A percentile compares a stretch with the other conserved stretches of the same genome.
These are phyloP conservation scores for Cyberlindnera xishuangbannaensis DNA, from an alignment of 805 yeast species.

Conservation along the genomic window DNA sequence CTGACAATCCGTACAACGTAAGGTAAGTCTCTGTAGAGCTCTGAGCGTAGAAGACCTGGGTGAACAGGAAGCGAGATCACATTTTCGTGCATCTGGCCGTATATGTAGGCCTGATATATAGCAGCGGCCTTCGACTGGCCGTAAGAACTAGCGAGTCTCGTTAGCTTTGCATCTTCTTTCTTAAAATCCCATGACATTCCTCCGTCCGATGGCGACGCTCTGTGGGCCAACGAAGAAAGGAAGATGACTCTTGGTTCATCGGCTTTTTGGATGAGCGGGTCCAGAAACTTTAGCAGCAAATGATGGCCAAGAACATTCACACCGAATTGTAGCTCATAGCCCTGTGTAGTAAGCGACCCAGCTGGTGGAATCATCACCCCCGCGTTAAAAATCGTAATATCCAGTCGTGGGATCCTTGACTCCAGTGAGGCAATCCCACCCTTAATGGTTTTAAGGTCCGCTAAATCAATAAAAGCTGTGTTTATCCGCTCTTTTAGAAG, in stretches of 20 bases:
- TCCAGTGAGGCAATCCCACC: slow-evolving; percentile 31
- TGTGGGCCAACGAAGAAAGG: slow-evolving; percentile 37
- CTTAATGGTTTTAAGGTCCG: slow-evolving; percentile 37
- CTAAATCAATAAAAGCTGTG: slow-evolving; percentile 28
- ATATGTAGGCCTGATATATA: slow-evolving; percentile 31
- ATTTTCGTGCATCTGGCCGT: slow-evolving; percentile 28
- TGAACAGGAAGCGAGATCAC: slow-evolving; percentile 32
- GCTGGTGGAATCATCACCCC: slow-evolving; percentile 38
- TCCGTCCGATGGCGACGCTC: slow-evolving; percentile 27
- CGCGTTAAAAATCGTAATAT: slow-evolving; percentile 38
- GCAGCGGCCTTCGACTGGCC: slow-evolving; percentile 40
- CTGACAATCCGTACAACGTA: background rate
- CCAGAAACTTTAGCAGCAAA: slow-evolving; percentile 35
- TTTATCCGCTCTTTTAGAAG: slow-evolving; percentile 17
- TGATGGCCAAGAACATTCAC: slow-evolving; percentile 42
- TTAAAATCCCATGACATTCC: slow-evolving; percentile 30
- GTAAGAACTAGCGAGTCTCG: slow-evolving; percentile 19
- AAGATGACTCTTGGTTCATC: slow-evolving; percentile 37
- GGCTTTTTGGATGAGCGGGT: slow-evolving; percentile 33
- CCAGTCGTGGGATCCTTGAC: slow-evolving; percentile 21
- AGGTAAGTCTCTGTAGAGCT: slow-evolving; percentile 26
- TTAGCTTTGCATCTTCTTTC: background rate
- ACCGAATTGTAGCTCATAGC: slow-evolving; percentile 41
- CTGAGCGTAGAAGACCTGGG: slow-evolving; percentile 37
- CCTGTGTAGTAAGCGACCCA: slow-evolving; percentile 36